phyloP scores from a whole-genome alignment of 805 yeast species.

The Clavispora fructus region DNA sequence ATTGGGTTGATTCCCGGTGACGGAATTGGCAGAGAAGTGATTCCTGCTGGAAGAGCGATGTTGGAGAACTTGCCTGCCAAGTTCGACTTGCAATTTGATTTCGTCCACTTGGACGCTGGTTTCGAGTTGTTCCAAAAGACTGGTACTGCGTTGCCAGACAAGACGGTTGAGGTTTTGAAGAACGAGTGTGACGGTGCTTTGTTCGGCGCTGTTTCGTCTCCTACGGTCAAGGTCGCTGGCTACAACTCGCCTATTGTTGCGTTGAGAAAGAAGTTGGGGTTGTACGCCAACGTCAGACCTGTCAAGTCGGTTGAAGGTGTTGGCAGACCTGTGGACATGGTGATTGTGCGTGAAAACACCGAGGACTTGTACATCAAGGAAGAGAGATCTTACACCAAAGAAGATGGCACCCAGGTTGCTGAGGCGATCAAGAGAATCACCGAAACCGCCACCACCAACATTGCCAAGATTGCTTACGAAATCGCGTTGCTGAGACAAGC shows the following conservation, averaged over 20 bases:
- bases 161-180: conserved; percentile 73
- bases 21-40: conserved; percentile 96
- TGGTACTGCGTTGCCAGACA: conserved; percentile 95
- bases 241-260: conserved; percentile 99
- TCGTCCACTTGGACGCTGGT: conserved; percentile 88
- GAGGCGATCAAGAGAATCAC: conserved; percentile 97
- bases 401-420: conserved; percentile 85
- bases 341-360: conserved; percentile 97
- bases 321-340: conserved; percentile 92
- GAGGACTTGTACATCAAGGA: conserved; percentile 96
- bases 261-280: conserved; percentile 89
- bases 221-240: conserved; percentile 89
- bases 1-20: conserved; percentile 91
- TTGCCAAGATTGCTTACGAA: conserved; percentile 87
- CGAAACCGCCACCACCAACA: conserved; percentile 78
- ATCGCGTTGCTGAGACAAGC: conserved; percentile 89
- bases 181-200: conserved; percentile 92
- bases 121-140: conserved; percentile 89
- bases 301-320: conserved; percentile 87
- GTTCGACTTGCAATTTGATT: conserved; percentile 75
- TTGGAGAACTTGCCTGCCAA: conserved; percentile 76
- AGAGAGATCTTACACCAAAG: conserved; percentile 67
- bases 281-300: conserved; percentile 96
- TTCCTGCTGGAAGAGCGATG: conserved; percentile 91
- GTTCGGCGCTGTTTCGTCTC: conserved; percentile 96